phyloP scores from a whole-genome alignment of 2,329 filamentous ascomycete genomes.

The Aspergillus hiratsukae region DNA sequence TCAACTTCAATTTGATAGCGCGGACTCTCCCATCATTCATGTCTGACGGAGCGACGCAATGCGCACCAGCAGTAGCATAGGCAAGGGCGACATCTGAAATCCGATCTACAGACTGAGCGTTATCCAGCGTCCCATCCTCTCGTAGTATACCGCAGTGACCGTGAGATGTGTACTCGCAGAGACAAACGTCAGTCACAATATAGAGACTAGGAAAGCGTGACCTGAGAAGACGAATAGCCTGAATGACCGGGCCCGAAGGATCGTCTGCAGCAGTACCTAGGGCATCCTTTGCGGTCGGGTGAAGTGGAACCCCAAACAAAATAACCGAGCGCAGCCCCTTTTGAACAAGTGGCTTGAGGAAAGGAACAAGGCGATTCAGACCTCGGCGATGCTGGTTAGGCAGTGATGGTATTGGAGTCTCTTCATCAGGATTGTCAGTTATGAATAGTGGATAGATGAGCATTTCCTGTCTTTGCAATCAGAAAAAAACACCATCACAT shows the following conservation, averaged over 20 bases:
- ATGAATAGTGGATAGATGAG: constrained; percentile 97
- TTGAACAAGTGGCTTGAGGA: constrained; percentile 77
- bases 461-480: constrained; percentile 66
- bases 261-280: constrained; percentile 91
- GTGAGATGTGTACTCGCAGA: constrained; percentile 98
- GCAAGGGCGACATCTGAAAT: constrained; percentile 97
- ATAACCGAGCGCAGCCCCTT: constrained; percentile 93
- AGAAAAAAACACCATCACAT: neutral
- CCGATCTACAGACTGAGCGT: constrained; percentile 85
- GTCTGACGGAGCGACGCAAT: constrained; percentile 94
- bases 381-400: constrained; percentile 87
- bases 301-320: constrained; percentile 87
- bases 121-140: constrained; percentile 90
- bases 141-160: constrained; percentile 95
- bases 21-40: constrained; percentile 99
- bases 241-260: constrained; percentile 85
- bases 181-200: constrained; percentile 87
- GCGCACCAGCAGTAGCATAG: constrained; percentile 91
- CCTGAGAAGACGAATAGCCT: constrained; percentile 76
- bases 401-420: constrained; percentile 82
- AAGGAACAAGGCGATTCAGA: constrained; percentile 77
- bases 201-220: constrained; percentile 85
- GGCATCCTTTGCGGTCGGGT: constrained; percentile 77
- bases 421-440: constrained; percentile 89
- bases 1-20: constrained; percentile 96